A percentile compares a stretch with the other conserved stretches of the same genome.
phyloP scores from a whole-genome alignment of 2,329 filamentous ascomycete genomes.

The Aspergillus amoenus region DNA sequence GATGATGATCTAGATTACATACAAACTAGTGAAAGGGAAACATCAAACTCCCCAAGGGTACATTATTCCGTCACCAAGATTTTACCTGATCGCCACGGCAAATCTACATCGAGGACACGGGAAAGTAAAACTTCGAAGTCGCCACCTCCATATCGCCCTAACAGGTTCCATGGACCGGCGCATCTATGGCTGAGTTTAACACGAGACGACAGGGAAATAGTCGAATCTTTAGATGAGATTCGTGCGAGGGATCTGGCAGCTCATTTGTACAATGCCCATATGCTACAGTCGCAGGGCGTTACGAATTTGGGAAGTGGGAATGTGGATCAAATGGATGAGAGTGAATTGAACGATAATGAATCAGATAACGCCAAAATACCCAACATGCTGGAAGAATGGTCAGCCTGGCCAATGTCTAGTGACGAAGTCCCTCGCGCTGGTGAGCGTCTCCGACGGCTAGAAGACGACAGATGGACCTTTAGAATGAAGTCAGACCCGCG shows the following conservation, averaged over 20 bases:
- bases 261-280: slow-evolving; percentile 78
- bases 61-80: too few relatives aligned
- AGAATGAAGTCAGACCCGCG: slow-evolving; percentile 45
- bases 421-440: slow-evolving; percentile 60
- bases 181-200: slow-evolving; percentile 85
- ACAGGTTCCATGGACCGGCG: slow-evolving; percentile 68
- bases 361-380: slow-evolving; percentile 29
- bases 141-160: slow-evolving; percentile 53
- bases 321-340: not conserved
- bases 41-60: not conserved
- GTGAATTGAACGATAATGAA: not conserved
- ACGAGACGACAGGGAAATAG: slow-evolving; percentile 72
- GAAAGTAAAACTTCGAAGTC: slow-evolving; percentile 9
- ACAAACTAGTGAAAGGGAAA: not conserved
- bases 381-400: slow-evolving; percentile 63
- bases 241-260: slow-evolving; percentile 66
- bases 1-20: slow-evolving; percentile 3
- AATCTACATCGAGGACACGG: not conserved
- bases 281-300: slow-evolving; percentile 53
- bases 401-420: slow-evolving; percentile 76
- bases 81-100: not conserved
- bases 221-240: slow-evolving; percentile 62
- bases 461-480: slow-evolving; percentile 54
- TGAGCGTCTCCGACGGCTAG: slow-evolving; percentile 51
- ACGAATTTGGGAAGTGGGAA: not conserved